Percentiles rank a stretch among this genome's conserved stretches.
phyloP scores from a whole-genome alignment of 805 yeast species.

The Lachancea mirantina region DNA sequence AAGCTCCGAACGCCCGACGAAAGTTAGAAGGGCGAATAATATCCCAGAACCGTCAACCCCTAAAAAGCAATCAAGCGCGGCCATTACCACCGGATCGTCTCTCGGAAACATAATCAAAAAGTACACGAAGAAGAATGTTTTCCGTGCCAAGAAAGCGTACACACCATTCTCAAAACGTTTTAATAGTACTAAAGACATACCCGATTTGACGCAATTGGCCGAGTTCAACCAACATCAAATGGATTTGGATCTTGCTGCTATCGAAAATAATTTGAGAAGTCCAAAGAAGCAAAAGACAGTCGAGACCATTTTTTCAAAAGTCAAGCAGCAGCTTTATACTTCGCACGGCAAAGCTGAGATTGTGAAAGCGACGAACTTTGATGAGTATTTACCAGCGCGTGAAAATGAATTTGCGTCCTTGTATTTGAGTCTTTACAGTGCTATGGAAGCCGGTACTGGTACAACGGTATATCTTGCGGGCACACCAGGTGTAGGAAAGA shows the following conservation, averaged over 20 bases:
- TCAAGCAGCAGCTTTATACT: slow-evolving; percentile 33
- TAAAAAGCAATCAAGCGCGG: not conserved
- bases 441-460: slow-evolving; percentile 65
- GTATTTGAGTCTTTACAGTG: slow-evolving; percentile 59
- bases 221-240: slow-evolving; percentile 21
- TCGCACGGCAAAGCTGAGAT: slow-evolving; percentile 37
- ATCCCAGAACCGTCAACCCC: slow-evolving; percentile 2
- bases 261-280: slow-evolving; percentile 31
- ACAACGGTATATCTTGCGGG: slow-evolving; percentile 89
- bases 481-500: slow-evolving; percentile 96
- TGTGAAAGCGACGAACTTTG: slow-evolving; percentile 33
- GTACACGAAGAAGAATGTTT: slow-evolving; percentile 28
- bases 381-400: slow-evolving; percentile 68
- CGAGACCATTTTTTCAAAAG: slow-evolving; percentile 30
- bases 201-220: slow-evolving; percentile 25
- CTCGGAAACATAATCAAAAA: slow-evolving; percentile 20
- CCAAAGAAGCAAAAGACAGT: slow-evolving; percentile 33
- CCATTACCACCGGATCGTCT: slow-evolving; percentile 3
- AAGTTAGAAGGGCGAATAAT: not conserved
- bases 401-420: slow-evolving; percentile 73
- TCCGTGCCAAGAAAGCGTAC: slow-evolving; percentile 26
- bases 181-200: slow-evolving; percentile 23
- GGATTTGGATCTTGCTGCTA: slow-evolving; percentile 18
- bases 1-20: not conserved
- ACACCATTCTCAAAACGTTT: slow-evolving; percentile 25